These are phyloP conservation scores for Naumovozyma baii DNA, from an alignment of 805 yeast genomes.

Conservation along the genomic window DNA sequence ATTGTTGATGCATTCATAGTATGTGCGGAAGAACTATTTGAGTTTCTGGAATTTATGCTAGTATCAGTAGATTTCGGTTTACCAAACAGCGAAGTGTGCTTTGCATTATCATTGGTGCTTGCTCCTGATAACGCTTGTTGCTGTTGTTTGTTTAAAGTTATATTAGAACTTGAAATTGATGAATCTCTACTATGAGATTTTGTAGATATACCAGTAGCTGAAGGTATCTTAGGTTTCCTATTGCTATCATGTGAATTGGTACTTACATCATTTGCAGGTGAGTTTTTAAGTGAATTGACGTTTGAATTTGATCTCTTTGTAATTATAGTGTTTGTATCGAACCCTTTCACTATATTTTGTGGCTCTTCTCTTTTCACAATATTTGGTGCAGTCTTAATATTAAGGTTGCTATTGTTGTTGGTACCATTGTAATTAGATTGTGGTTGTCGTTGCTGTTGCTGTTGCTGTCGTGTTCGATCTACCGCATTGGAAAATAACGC, in stretches of 20 bases:
- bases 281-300: neutral
- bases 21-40: neutral
- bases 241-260: too few relatives aligned
- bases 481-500: neutral
- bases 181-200: neutral
- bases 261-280: neutral
- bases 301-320: constrained; percentile 7
- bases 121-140: too few relatives aligned
- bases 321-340: constrained; percentile 17
- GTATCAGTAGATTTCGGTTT: neutral
- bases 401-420: neutral
- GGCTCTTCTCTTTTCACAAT: constrained; percentile 12
- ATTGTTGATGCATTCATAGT: neutral
- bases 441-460: too few relatives aligned
- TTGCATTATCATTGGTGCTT: too few relatives aligned
- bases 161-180: neutral
- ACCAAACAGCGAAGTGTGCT: neutral
- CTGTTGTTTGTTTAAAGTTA: neutral
- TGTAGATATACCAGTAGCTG: too few relatives aligned
- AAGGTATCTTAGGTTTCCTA: neutral
- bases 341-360: constrained; percentile 18
- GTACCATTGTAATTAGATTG: neutral
- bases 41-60: neutral
- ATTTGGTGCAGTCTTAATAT: neutral
- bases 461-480: neutral